phyloP scores from a whole-genome alignment of 148 eudicot species.

The Persicaria maculosa region DNA sequence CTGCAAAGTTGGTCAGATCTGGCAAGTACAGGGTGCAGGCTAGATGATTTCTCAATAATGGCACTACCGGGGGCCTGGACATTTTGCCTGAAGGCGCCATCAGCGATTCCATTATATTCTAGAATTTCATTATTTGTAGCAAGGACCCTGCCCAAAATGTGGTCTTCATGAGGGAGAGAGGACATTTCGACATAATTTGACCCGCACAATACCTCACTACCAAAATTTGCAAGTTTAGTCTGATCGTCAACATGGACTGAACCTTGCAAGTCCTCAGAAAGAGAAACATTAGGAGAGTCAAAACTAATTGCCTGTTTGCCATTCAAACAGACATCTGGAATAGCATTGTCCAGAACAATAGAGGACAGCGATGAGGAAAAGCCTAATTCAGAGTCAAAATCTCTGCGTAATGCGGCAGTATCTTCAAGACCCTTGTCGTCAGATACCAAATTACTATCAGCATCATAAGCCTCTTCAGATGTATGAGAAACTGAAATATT shows the following conservation, averaged over 20 bases:
- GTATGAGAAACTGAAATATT: neutral
- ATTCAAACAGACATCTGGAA: too few species aligned
- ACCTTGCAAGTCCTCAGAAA: neutral
- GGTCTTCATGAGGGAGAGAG: conserved; percentile 9
- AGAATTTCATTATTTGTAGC: conserved; percentile 14
- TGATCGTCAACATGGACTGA: neutral
- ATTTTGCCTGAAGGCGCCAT: conserved; percentile 14
- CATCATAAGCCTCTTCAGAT: neutral
- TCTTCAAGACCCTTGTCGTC: neutral
- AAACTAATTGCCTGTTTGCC: too few species aligned
- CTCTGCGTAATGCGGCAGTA: neutral
- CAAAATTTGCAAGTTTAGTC: neutral
- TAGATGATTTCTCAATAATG: conserved; percentile 17
- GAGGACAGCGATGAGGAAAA: neutral
- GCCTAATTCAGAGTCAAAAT: neutral
- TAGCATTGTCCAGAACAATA: neutral
- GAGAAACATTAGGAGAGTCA: neutral
- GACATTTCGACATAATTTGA: conserved; percentile 14
- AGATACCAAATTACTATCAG: neutral
- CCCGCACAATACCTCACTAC: conserved; percentile 7
- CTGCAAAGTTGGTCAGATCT: conserved; percentile 35
- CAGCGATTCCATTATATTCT: conserved; percentile 15
- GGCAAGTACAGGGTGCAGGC: conserved; percentile 19
- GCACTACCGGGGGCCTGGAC: conserved; percentile 12
- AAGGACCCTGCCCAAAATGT: neutral